These are phyloP conservation scores for Oenanthe sinensis DNA, from an alignment of 129 eudicot species.

Conservation along the genomic window DNA sequence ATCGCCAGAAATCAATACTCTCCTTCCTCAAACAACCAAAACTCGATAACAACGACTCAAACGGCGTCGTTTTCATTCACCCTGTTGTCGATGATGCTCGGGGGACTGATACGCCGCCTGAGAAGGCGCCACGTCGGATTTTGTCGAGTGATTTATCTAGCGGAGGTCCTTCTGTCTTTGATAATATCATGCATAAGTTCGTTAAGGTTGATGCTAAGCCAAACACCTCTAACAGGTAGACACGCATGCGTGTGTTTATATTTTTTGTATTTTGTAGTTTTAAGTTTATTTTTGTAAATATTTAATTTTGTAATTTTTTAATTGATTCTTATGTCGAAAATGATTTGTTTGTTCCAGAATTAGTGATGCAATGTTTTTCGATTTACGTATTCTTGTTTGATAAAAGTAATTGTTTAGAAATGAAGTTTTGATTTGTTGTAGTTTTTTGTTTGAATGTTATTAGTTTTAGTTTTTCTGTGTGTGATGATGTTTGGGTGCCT, in stretches of 20 bases:
- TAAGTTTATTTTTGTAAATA: too few species aligned
- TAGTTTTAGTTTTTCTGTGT: not conserved
- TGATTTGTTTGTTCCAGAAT: not conserved
- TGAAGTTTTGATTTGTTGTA: too few species aligned
- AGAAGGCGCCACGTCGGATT: conserved; percentile 62
- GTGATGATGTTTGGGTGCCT: not conserved
- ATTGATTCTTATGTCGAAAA: not conserved
- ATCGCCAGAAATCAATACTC: conserved; percentile 69
- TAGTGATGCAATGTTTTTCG: not conserved
- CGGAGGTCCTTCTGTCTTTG: conserved; percentile 41
- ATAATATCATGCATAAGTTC: conserved; percentile 78
- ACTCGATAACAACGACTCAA: conserved; percentile 28
- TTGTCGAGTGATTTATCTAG: conserved; percentile 12
- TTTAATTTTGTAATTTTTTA: not conserved
- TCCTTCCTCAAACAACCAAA: conserved; percentile 54
- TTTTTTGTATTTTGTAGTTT: too few species aligned
- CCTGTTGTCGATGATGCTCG: conserved; percentile 24
- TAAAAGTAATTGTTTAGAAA: not conserved
- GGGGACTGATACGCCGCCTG: conserved; percentile 88
- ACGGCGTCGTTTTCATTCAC: conserved; percentile 12
- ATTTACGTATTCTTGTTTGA: not conserved
- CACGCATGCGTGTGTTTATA: not conserved
- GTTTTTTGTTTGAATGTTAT: not conserved
- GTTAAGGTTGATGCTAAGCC: conserved; percentile 25
- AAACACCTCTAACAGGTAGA: conserved; percentile 20